phyloP scores from a whole-genome alignment of 2,329 filamentous ascomycete species.

The Colletotrichum tabaci region DNA sequence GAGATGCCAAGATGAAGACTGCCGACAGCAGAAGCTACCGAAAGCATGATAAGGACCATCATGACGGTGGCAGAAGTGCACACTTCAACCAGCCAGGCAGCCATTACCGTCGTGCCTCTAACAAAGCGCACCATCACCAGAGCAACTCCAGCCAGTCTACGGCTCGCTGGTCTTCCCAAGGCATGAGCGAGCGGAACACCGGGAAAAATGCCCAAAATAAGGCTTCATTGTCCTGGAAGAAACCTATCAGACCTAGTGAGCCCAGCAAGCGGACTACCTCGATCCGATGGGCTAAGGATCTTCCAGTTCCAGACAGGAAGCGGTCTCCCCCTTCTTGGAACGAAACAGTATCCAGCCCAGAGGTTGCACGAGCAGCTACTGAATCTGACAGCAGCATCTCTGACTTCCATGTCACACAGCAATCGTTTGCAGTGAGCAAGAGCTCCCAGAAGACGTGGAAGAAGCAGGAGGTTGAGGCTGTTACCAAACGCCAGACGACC shows the following conservation, averaged over 20 bases:
- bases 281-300: slow-evolving; percentile 31
- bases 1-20: neutral
- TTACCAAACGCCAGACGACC: neutral
- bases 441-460: neutral
- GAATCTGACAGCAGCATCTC: neutral
- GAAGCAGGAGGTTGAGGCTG: neutral
- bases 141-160: neutral
- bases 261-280: slow-evolving; percentile 8
- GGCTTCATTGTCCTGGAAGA: neutral
- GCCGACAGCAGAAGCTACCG: neutral
- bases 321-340: neutral
- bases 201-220: neutral
- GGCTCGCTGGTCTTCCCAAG: neutral
- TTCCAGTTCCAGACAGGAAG: slow-evolving; percentile 24
- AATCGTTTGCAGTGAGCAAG: neutral
- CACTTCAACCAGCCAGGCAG: neutral
- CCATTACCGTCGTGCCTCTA: slow-evolving; percentile 3
- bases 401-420: neutral
- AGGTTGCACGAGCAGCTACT: neutral
- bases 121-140: neutral
- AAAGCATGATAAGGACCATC: neutral
- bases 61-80: neutral
- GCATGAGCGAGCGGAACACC: too few relatives aligned
- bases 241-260: neutral
- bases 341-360: neutral